These are phyloP conservation scores for Purpureocillium lavendulum DNA, from an alignment of 2,329 filamentous ascomycete genomes.

Conservation along the genomic window DNA sequence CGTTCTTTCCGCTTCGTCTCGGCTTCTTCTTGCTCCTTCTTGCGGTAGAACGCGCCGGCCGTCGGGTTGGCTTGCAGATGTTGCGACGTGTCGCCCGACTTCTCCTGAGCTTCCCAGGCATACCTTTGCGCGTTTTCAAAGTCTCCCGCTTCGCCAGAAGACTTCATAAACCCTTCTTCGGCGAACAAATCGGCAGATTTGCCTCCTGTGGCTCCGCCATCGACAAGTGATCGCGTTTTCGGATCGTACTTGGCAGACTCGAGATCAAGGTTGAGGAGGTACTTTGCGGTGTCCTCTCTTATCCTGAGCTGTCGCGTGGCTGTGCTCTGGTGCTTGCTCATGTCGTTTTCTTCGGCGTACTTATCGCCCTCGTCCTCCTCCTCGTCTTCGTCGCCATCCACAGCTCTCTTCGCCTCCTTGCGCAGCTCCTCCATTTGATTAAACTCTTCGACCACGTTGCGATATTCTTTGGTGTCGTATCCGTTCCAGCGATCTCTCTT, in stretches of 20 bases:
- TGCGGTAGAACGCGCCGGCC: slow-evolving; percentile 75
- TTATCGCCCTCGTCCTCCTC: slow-evolving; percentile 58
- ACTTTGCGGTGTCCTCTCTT: slow-evolving; percentile 95
- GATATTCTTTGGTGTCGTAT: slow-evolving; percentile 86
- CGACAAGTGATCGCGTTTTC: slow-evolving; percentile 86
- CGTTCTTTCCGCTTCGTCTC: slow-evolving; percentile 60
- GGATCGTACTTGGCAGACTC: slow-evolving; percentile 98
- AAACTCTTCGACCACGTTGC: slow-evolving; percentile 80
- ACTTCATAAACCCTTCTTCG: slow-evolving; percentile 85
- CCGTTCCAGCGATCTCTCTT: slow-evolving; percentile 98
- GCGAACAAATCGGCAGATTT: slow-evolving; percentile 76
- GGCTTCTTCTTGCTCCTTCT: slow-evolving; percentile 68
- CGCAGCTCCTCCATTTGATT: slow-evolving; percentile 73
- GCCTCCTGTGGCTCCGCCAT: slow-evolving; percentile 72
- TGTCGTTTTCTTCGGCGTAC: slow-evolving; percentile 93
- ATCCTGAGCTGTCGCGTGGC: slow-evolving; percentile 85
- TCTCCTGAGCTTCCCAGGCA: slow-evolving; percentile 93
- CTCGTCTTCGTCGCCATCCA: slow-evolving; percentile 35
- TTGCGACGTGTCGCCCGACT: slow-evolving; percentile 65
- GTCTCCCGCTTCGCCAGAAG: slow-evolving; percentile 83
- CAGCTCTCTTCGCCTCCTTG: slow-evolving; percentile 38
- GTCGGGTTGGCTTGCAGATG: slow-evolving; percentile 97
- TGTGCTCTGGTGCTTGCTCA: slow-evolving; percentile 88
- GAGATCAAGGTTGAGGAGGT: slow-evolving; percentile 86
- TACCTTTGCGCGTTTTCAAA: slow-evolving; percentile 86